Evolutionary conservation across 371 early-diverging fungal species (phyloP).

Genomic region (Apophysomyces elegans): DNA sequence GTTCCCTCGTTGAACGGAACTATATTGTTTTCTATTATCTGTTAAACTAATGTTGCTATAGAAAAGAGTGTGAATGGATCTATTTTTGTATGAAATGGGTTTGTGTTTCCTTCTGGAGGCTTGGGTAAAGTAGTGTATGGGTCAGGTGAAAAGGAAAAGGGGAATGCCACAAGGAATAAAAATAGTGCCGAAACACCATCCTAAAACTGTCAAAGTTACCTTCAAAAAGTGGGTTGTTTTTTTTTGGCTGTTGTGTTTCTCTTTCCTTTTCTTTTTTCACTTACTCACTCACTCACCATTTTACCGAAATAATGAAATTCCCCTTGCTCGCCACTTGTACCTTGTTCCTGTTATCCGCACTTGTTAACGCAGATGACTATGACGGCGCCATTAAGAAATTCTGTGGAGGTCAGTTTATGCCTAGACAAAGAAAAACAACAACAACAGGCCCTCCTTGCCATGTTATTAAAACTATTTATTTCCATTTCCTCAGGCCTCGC

Average conservation of each 20-base stretch:
- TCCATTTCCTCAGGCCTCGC: slow-evolving; percentile 12
- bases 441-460: not conserved
- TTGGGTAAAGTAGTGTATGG: no score
- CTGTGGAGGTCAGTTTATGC: slow-evolving; percentile 22
- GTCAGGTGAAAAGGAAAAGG: not conserved
- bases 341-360: slow-evolving; percentile 14
- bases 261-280: not conserved
- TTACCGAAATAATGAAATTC: slow-evolving; percentile 19
- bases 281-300: not conserved
- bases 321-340: slow-evolving; percentile 11
- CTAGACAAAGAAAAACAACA: not conserved
- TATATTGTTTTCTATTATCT: no score
- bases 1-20: no score
- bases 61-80: no score
- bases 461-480: not conserved
- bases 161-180: slow-evolving; percentile 4
- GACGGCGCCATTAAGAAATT: slow-evolving; percentile 23
- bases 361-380: slow-evolving; percentile 19
- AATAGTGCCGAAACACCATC: not conserved
- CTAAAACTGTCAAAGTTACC: slow-evolving; percentile 2
- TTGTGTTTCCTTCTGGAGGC: no score
- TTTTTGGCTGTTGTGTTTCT: slow-evolving; percentile 7
- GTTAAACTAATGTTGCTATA: no score
- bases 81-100: no score
- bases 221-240: no score